Conservation (phyloP, 2,329 filamentous ascomycete species). For the Epichloe sylvatica region DNA sequence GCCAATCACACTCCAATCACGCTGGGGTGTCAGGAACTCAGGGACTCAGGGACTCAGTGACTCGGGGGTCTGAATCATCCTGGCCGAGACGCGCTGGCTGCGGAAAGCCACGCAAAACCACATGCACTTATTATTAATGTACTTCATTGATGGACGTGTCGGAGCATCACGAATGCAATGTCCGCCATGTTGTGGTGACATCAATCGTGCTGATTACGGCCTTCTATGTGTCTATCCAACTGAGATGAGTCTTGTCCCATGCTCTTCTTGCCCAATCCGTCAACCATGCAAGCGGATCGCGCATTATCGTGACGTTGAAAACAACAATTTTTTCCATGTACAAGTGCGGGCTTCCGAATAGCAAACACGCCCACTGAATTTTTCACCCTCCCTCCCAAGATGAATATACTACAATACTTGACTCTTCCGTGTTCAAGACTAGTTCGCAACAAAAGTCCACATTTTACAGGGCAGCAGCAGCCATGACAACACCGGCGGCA, state of each 20-base stretch:
- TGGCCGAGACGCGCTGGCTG: neutral
- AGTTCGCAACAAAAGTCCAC: neutral
- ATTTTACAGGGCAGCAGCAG: constrained; percentile 17
- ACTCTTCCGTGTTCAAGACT: neutral
- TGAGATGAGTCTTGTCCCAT: neutral
- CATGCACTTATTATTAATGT: no score
- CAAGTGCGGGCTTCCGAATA: neutral
- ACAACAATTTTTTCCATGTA: neutral
- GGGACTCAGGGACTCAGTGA: no score
- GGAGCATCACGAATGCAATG: no score
- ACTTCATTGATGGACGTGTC: no score
- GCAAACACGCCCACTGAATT: neutral
- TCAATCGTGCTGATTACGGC: neutral
- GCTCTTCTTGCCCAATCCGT: neutral
- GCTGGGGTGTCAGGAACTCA: neutral
- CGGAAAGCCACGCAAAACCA: neutral
- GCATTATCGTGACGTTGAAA: neutral
- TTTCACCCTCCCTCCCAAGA: neutral
- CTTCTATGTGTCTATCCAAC: neutral
- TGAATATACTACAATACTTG: neutral
- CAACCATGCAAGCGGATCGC: neutral
- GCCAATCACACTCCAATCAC: no score
- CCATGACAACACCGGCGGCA: constrained; percentile 17
- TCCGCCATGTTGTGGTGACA: no score
- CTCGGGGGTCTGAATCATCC: no score